Evolutionary conservation across 768 basidiomycete species (phyloP), one percentile per base, ranked within the genome.

Genomic region (Hydnum rufescens): DNA sequence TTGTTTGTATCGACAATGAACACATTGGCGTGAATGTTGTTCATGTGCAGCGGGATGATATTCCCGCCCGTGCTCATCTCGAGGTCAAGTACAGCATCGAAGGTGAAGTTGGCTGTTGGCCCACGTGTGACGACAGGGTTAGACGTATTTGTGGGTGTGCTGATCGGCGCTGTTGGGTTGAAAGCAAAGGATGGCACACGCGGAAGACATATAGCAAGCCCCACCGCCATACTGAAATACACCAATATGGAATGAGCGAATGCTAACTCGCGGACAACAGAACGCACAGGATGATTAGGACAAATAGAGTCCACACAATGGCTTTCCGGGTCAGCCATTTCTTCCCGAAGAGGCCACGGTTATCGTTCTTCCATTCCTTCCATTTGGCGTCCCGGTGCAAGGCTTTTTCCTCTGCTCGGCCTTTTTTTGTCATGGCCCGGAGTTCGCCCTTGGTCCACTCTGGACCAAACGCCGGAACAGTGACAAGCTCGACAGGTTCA

Each of bases 401-500:
- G 22, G 54, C 46, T 18, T 56, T 51, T 2, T 58, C 58, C 64
- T 86, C 80, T 28, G 73, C 70, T 61, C 74, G 74, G 3, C 75
- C 83, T 2, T 76, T 67, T 60, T 78, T 81, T 1, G 81, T 82
- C 75, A 87, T 82, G 32, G 74, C 73, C 47, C 72, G 74, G 64
- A 95, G 65, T 63, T 96, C 90, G 19, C 73, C 68, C 49, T 77
- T 76, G 25, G 74, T 74, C 90, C 90, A 96, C 67, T 96, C 90
- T 0, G 90, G 68, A 19, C 90, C 90, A 2, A 96, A 71, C 2
- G 84, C 84, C 2, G 90, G 90, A 0, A 95, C 87, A 0, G 90
- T 93, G 42, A 93, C 81, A 64, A 92, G 71, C 65, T 96, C 90
- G 23, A 89, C 83, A 2, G 74, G 76, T 5, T 69, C 69, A 32